These are phyloP conservation scores for Favolaschia claudopus DNA, from an alignment of 768 basidiomycete genomes.

Conservation along the genomic window DNA sequence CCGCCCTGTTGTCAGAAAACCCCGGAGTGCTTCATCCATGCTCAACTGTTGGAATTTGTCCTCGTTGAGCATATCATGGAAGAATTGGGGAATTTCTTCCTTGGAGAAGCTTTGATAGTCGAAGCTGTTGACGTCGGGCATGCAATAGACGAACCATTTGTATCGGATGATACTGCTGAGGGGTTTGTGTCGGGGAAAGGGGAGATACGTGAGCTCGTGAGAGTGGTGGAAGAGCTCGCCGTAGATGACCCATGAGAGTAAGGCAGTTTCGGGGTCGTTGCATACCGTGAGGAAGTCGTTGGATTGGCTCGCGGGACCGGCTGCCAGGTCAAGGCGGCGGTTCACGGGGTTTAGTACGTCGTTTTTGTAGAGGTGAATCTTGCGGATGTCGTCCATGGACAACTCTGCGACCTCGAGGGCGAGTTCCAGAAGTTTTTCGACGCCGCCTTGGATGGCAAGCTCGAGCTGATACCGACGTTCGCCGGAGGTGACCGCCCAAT, in stretches of 20 bases:
- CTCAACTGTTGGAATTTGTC: slow-evolving; percentile 2
- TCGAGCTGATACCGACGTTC: not conserved
- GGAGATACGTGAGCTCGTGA: not conserved
- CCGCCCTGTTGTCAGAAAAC: not conserved
- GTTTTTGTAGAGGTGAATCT: not conserved
- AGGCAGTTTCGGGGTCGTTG: not conserved
- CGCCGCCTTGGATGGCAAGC: slow-evolving; percentile 2
- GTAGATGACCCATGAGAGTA: slow-evolving; percentile 1
- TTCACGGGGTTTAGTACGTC: slow-evolving; percentile 2
- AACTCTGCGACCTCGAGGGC: slow-evolving; percentile 5
- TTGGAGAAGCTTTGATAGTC: not conserved
- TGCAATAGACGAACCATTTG: slow-evolving; percentile 3
- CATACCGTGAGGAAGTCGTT: not conserved
- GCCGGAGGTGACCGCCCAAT: not conserved
- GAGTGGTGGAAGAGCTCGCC: slow-evolving; percentile 6
- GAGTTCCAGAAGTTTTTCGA: slow-evolving; percentile 3
- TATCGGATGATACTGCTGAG: not conserved
- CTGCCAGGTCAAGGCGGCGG: not conserved
- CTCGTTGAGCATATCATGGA: not conserved
- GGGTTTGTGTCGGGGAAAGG: not conserved
- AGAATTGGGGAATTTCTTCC: not conserved
- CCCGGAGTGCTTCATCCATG: not conserved
- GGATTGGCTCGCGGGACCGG: not conserved
- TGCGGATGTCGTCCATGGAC: slow-evolving; percentile 5
- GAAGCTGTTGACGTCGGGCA: slow-evolving; percentile 1